phyloP scores from a whole-genome alignment of 495 filamentous ascomycete genomes.

The Aspergillus nidulans region DNA sequence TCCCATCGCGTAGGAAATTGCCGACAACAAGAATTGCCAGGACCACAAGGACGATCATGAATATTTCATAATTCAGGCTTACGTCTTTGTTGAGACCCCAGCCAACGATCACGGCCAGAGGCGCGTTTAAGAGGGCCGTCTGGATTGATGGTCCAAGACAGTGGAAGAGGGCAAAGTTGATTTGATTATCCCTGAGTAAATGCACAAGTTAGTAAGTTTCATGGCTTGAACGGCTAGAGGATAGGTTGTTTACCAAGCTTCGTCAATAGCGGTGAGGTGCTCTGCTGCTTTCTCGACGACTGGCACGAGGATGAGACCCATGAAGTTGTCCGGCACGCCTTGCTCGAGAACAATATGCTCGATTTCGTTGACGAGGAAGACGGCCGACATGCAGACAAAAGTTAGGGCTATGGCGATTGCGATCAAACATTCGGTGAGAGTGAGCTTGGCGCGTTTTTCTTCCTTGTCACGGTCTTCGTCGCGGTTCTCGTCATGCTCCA shows the following conservation, averaged over 20 bases:
- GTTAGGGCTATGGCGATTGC: constrained; percentile 63
- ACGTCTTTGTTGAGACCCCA: constrained; percentile 72
- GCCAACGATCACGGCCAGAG: constrained; percentile 76
- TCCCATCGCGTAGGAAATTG: constrained; percentile 74
- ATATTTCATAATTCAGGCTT: constrained; percentile 82
- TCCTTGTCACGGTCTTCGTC: constrained; percentile 68
- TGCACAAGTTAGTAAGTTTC: not conserved
- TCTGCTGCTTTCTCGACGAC: constrained; percentile 90
- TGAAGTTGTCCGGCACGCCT: constrained; percentile 69
- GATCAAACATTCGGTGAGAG: constrained; percentile 67
- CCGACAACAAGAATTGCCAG: constrained; percentile 82
- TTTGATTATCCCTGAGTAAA: constrained; percentile 41
- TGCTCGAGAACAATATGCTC: constrained; percentile 60
- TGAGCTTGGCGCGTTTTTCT: constrained; percentile 63
- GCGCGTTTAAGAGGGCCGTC: constrained; percentile 84
- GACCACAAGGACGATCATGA: constrained; percentile 83
- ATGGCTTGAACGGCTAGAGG: not conserved
- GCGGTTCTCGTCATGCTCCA: constrained; percentile 65
- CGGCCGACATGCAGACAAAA: constrained; percentile 74
- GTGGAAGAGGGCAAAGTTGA: constrained; percentile 86
- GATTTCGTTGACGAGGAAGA: constrained; percentile 79
- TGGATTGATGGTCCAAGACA: constrained; percentile 85
- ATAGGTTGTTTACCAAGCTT: constrained; percentile 64
- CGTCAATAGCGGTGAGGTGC: constrained; percentile 85
- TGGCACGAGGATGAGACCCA: constrained; percentile 69